Conservation (phyloP, 768 basidiomycete genomes). For the Lanmaoa rubissima region DNA sequence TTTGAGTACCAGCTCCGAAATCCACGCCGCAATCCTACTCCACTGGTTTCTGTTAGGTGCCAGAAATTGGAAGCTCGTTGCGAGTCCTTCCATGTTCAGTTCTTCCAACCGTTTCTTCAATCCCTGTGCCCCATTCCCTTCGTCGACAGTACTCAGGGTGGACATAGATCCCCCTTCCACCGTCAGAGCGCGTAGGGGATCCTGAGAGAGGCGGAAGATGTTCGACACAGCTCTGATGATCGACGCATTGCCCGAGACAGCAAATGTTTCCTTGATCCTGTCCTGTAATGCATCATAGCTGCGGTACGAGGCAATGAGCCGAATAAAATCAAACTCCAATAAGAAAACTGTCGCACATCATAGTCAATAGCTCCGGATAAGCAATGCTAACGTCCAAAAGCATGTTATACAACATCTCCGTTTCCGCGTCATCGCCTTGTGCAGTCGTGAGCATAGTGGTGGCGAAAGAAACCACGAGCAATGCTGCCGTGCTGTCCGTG, state of each 20-base stretch:
- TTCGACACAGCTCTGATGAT: slow-evolving; percentile 73
- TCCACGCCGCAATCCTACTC: slow-evolving; percentile 72
- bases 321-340: background rate
- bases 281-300: slow-evolving; percentile 80
- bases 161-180: slow-evolving; percentile 55
- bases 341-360: slow-evolving; percentile 55
- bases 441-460: slow-evolving; percentile 72
- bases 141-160: slow-evolving; percentile 64
- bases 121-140: slow-evolving; percentile 40
- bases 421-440: slow-evolving; percentile 79
- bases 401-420: slow-evolving; percentile 73
- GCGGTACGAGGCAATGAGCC: slow-evolving; percentile 5
- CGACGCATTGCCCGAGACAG: slow-evolving; percentile 65
- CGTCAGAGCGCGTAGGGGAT: slow-evolving; percentile 41
- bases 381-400: slow-evolving; percentile 65
- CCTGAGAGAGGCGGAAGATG: slow-evolving; percentile 70
- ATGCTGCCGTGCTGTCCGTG: slow-evolving; percentile 57
- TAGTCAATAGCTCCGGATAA: slow-evolving; percentile 70
- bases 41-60: slow-evolving; percentile 52
- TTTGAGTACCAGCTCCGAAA: slow-evolving; percentile 56
- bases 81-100: slow-evolving; percentile 69
- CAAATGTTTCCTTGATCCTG: slow-evolving; percentile 68
- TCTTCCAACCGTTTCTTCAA: slow-evolving; percentile 62
- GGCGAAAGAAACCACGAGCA: slow-evolving; percentile 73
- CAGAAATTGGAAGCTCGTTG: slow-evolving; percentile 71